Conservation (phyloP, 2,329 filamentous ascomycete genomes). For the Graphilbum fragrans region DNA sequence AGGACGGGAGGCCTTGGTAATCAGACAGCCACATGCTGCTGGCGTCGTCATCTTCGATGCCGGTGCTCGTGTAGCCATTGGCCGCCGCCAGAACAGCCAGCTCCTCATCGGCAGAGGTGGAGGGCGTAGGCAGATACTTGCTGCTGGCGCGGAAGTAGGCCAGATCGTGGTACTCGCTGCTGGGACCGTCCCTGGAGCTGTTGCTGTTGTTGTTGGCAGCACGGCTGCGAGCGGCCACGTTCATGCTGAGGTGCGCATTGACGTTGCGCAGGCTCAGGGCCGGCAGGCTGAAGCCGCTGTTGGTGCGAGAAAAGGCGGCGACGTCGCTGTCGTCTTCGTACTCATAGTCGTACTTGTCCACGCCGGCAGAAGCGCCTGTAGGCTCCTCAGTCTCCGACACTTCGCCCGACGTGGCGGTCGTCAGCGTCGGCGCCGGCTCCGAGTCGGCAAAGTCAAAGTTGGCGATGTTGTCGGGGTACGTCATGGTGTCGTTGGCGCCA, state of each 20-base stretch:
- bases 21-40: constrained; percentile 36
- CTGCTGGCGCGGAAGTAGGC: constrained; percentile 33
- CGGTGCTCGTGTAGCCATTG: constrained; percentile 5
- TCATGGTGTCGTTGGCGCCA: constrained; percentile 36
- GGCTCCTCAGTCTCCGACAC: constrained; percentile 56
- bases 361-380: constrained; percentile 23
- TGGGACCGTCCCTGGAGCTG: constrained; percentile 23
- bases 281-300: constrained; percentile 30
- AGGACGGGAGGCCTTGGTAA: constrained; percentile 19
- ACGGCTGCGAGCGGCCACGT: too few species aligned
- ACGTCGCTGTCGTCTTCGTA: constrained; percentile 14
- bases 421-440: constrained; percentile 42
- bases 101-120: constrained; percentile 26
- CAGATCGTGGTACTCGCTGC: constrained; percentile 43
- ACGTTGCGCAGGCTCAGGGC: constrained; percentile 29
- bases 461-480: constrained; percentile 39
- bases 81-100: constrained; percentile 27
- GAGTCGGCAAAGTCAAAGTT: constrained; percentile 41
- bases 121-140: constrained; percentile 29
- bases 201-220: constrained; percentile 22
- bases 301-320: constrained; percentile 31
- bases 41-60: constrained; percentile 32
- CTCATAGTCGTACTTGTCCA: constrained; percentile 28
- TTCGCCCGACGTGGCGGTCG: constrained; percentile 51
- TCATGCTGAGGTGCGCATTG: constrained; percentile 18